These are phyloP conservation scores for Halenospora varia DNA, from an alignment of 495 filamentous ascomycete genomes.

Conservation along the genomic window DNA sequence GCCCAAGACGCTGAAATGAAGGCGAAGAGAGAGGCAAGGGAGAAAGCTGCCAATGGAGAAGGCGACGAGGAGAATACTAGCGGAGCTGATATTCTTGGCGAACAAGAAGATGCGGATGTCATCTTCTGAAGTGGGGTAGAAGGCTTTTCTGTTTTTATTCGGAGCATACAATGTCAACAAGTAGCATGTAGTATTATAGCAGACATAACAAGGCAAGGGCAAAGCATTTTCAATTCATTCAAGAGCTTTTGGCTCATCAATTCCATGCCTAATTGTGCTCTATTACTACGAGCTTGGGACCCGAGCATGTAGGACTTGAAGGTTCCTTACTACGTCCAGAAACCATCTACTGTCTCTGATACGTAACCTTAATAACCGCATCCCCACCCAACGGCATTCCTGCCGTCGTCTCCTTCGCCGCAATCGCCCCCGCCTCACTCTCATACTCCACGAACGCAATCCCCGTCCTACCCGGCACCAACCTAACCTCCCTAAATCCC, in stretches of 20 bases:
- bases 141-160: neutral
- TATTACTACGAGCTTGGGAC: neutral
- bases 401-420: constrained; percentile 90
- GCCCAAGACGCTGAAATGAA: constrained; percentile 71
- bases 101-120: constrained; percentile 87
- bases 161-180: constrained; percentile 1
- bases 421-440: constrained; percentile 81
- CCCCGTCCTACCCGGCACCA: constrained; percentile 80
- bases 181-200: constrained; percentile 24
- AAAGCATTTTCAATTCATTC: constrained; percentile 1
- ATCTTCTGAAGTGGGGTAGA: constrained; percentile 67
- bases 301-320: too few species aligned
- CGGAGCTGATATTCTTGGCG: constrained; percentile 60
- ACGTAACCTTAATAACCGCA: constrained; percentile 72
- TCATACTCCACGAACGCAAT: constrained; percentile 98
- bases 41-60: constrained; percentile 26
- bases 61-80: constrained; percentile 42
- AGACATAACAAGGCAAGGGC: constrained; percentile 5
- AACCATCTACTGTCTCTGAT: constrained; percentile 88
- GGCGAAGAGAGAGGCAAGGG: constrained; percentile 47
- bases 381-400: constrained; percentile 79
- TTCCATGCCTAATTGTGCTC: neutral
- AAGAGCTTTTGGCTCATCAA: constrained; percentile 2
- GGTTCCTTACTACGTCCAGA: too few species aligned
- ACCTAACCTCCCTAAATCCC: constrained; percentile 88